Evolutionary conservation across 805 yeast species (phyloP).

Genomic region (Myxozyma lipomycoides): DNA sequence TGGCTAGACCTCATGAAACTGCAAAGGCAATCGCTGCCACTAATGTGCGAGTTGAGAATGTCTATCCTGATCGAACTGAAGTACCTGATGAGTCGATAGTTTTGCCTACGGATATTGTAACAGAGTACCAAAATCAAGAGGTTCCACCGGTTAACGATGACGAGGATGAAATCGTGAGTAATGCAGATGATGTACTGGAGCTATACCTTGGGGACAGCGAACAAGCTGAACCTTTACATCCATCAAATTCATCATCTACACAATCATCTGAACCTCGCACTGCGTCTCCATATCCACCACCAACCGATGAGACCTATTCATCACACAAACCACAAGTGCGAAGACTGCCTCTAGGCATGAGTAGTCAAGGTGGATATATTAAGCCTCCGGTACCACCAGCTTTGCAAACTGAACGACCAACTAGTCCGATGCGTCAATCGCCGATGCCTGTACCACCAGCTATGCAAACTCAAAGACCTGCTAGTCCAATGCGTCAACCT

Average conservation of each 20-base stretch:
- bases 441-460: constrained; percentile 1
- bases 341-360: neutral
- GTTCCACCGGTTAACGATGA: too few relatives aligned
- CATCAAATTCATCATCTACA: constrained; percentile 10
- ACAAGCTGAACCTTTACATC: neutral
- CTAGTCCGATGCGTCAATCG: neutral
- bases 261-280: constrained; percentile 23
- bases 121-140: too few relatives aligned
- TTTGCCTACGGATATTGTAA: too few relatives aligned
- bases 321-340: constrained; percentile 1
- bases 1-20: neutral
- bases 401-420: neutral
- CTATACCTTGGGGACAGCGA: neutral
- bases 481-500: too few relatives aligned
- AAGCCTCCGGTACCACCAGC: neutral
- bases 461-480: neutral
- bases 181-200: constrained; percentile 8
- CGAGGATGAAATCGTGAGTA: neutral
- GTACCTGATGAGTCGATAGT: too few relatives aligned
- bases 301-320: too few relatives aligned
- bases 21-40: neutral
- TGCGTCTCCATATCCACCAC: constrained; percentile 17
- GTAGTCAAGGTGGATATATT: too few relatives aligned
- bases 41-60: too few relatives aligned
- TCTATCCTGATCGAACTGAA: too few relatives aligned